phyloP scores from a whole-genome alignment of 495 filamentous ascomycete species.

The Amniculicola lignicola region DNA sequence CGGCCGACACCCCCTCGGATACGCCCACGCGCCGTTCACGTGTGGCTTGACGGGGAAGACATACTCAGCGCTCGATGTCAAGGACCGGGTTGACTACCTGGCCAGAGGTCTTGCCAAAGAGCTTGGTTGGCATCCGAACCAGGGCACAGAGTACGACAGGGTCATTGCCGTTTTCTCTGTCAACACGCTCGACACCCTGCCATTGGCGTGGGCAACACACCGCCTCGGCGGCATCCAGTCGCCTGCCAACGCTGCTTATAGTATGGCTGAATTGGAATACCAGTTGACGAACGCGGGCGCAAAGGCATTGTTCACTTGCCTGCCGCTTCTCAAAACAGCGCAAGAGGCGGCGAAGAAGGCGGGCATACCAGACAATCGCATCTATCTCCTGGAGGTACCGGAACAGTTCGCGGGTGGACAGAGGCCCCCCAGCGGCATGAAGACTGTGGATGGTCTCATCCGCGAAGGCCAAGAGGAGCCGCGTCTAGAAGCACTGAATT shows the following conservation, averaged over 20 bases:
- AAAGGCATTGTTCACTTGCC: slow-evolving; percentile 75
- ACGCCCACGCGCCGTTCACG: slow-evolving; percentile 72
- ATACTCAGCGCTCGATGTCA: slow-evolving; percentile 64
- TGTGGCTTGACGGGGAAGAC: slow-evolving; percentile 74
- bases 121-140: slow-evolving; percentile 69
- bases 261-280: slow-evolving; percentile 68
- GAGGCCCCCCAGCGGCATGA: slow-evolving; percentile 53
- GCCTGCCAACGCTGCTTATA: slow-evolving; percentile 83
- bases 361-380: slow-evolving; percentile 65
- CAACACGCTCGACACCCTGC: slow-evolving; percentile 84
- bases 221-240: slow-evolving; percentile 70
- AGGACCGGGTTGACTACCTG: slow-evolving; percentile 65
- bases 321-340: slow-evolving; percentile 67
- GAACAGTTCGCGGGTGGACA: slow-evolving; percentile 48
- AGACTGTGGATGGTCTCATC: slow-evolving; percentile 68
- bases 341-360: slow-evolving; percentile 64
- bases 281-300: slow-evolving; percentile 74
- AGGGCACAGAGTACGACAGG: slow-evolving; percentile 83
- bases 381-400: slow-evolving; percentile 73
- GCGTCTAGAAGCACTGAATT: slow-evolving; percentile 61
- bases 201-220: slow-evolving; percentile 73
- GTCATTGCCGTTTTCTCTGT: slow-evolving; percentile 71
- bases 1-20: slow-evolving; percentile 61
- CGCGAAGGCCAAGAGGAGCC: slow-evolving; percentile 61
- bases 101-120: slow-evolving; percentile 68